Percentiles rank a stretch among this genome's conserved stretches.
Evolutionary conservation across 2,329 filamentous ascomycete species (phyloP).

Genomic region (Coniochaeta hoffmannii): DNA sequence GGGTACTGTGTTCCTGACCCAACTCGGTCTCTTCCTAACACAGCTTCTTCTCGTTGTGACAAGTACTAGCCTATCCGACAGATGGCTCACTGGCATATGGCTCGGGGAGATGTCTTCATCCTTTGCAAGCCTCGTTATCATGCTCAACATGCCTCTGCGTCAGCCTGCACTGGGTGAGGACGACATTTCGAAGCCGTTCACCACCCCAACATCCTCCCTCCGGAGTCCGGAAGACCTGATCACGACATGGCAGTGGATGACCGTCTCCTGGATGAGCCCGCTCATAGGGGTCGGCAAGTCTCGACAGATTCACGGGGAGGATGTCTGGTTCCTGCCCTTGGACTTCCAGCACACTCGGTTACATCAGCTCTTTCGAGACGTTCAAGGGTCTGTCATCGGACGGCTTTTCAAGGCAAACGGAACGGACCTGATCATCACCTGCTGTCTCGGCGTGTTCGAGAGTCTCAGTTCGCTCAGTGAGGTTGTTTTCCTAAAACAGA

Average conservation of each 20-base stretch:
- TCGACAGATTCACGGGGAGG: slow-evolving; percentile 64
- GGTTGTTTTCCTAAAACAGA: slow-evolving; percentile 64
- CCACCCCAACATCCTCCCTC: slow-evolving; percentile 47
- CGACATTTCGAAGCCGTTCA: slow-evolving; percentile 52
- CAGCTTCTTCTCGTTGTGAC: slow-evolving; percentile 20
- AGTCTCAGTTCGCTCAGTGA: slow-evolving; percentile 46
- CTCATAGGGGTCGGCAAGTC: slow-evolving; percentile 58
- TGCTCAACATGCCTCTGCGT: slow-evolving; percentile 64
- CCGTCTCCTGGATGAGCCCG: slow-evolving; percentile 73
- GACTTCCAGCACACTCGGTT: slow-evolving; percentile 76
- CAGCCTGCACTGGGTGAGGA: slow-evolving; percentile 45
- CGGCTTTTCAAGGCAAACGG: slow-evolving; percentile 70
- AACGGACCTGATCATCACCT: slow-evolving; percentile 66
- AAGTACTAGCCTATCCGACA: slow-evolving; percentile 20
- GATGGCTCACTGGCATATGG: slow-evolving; percentile 13
- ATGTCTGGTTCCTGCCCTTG: slow-evolving; percentile 74
- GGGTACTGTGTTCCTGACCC: slow-evolving; percentile 18
- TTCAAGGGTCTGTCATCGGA: slow-evolving; percentile 64
- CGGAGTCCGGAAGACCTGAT: slow-evolving; percentile 75
- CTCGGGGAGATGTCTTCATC: slow-evolving; percentile 29
- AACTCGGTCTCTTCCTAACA: slow-evolving; percentile 23
- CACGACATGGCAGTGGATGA: slow-evolving; percentile 76
- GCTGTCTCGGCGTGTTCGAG: slow-evolving; percentile 56
- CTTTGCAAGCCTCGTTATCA: slow-evolving; percentile 38
- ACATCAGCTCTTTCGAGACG: slow-evolving; percentile 65